Percentiles rank a stretch among this genome's conserved stretches.
phyloP scores from a whole-genome alignment of 192 early-diverging fungal species.

The Umbelopsis sp. region DNA sequence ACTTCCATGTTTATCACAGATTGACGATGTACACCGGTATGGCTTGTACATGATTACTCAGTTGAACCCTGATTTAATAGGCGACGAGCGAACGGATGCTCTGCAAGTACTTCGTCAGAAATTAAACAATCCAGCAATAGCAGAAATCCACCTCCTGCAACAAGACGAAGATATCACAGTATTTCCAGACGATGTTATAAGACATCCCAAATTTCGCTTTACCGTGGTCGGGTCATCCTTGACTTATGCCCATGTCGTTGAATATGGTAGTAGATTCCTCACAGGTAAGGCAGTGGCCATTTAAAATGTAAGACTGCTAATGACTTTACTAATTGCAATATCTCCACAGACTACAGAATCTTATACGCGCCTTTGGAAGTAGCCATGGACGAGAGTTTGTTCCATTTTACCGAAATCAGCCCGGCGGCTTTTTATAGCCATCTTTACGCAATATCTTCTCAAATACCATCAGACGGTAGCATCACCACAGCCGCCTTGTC shows the following conservation, averaged over 20 bases:
- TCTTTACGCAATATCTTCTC: constrained; percentile 16
- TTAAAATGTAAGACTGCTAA: neutral
- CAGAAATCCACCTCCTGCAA: constrained; percentile 22
- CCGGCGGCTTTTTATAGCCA: constrained; percentile 21
- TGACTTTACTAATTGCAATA: neutral
- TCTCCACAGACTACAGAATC: neutral
- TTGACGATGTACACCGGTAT: constrained; percentile 2
- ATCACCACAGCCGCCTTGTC: neutral
- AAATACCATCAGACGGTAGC: constrained; percentile 4
- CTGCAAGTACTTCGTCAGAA: constrained; percentile 7
- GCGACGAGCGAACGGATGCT: neutral
- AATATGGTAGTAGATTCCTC: constrained; percentile 16
- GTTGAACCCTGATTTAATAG: neutral
- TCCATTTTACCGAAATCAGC: neutral
- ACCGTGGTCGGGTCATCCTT: neutral
- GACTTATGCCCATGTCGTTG: constrained; percentile 13
- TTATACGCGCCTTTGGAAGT: constrained; percentile 3
- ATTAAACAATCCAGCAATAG: constrained; percentile 19
- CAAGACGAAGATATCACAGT: constrained; percentile 19
- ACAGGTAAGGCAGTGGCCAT: neutral
- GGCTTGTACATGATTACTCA: constrained; percentile 20
- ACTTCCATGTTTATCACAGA: neutral
- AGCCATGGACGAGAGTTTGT: neutral
- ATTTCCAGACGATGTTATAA: constrained; percentile 21
- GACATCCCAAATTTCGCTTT: constrained; percentile 23